Evolutionary conservation across 2,329 filamentous ascomycete genomes (phyloP), one percentile per base, ranked within the genome.

Genomic region (Alternaria sp.): DNA sequence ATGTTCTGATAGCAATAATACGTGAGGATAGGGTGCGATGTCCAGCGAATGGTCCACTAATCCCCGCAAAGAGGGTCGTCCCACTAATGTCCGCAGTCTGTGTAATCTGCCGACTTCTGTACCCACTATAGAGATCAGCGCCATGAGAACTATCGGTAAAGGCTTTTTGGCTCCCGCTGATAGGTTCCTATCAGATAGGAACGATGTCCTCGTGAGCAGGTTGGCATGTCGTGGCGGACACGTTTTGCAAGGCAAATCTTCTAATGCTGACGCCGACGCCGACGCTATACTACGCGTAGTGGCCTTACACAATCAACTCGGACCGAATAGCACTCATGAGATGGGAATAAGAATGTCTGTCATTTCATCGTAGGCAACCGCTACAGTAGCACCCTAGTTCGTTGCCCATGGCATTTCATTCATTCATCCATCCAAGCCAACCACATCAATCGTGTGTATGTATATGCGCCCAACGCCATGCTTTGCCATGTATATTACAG

Each of bases 391-490:
- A 36, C 22, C 18, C 40, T 16, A 34, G 12, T 36, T 14, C 36
- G 36, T 41, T 49, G 36, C 18, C 28, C 46, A 16, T 36, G 32
- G 14, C 32, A 28, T 32, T 52, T n/a, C 46, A 18, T 50, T 2
- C 32, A 41, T 49, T 20, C 43, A 22, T n/a, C 20, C 4, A 52
- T 30, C 22, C 32, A 18, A 11, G 9, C 36, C 48, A 41, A 34
- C 41, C 56, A 59, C n/a, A 25, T 40, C 44, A 38, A 16, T 38
- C 43, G 32, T 48, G 20, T 28, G 20, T 51, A 36, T 38, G 25
- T 48, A 22, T 44, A 27, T 56, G 44, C 54, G 43, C 62, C 54
- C 53, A 66, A 66, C 62, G 62, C 64, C 64, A 46, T 64, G 56
- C 64, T 62, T 54, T 25, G 44, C 41, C 32, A 40, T 51, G 36